These are phyloP conservation scores for Phycomyces blakesleeanus DNA, from an alignment of 192 early-diverging fungal genomes.

Conservation along the genomic window DNA sequence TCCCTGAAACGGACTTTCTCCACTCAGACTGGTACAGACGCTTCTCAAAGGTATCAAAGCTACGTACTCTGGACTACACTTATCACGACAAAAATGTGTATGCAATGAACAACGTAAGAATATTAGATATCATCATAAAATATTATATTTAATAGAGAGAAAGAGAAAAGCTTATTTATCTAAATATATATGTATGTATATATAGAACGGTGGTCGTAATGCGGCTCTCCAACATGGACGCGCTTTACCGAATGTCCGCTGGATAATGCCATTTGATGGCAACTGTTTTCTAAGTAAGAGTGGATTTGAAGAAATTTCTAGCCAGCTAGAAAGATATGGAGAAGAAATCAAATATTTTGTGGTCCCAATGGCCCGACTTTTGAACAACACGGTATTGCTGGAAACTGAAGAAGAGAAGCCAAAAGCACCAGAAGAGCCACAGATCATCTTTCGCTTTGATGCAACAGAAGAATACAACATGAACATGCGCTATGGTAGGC, in stretches of 20 bases:
- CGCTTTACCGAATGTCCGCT: conserved; percentile 40
- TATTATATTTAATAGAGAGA: too few relatives aligned
- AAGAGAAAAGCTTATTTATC: too few relatives aligned
- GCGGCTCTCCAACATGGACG: conserved; percentile 51
- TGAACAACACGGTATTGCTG: conserved; percentile 54
- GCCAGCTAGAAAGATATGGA: conserved; percentile 42
- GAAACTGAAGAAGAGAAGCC: conserved; percentile 47
- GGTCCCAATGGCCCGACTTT: conserved; percentile 57
- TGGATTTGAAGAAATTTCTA: conserved; percentile 50
- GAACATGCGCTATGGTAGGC: conserved; percentile 59
- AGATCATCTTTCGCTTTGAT: conserved; percentile 57
- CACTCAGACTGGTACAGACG: conserved; percentile 56
- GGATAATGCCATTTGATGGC: conserved; percentile 65
- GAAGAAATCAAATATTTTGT: conserved; percentile 53
- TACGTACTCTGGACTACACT: conserved; percentile 55
- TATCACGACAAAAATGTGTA: conserved; percentile 64
- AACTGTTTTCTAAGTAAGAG: conserved; percentile 56
- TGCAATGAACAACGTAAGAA: conserved; percentile 64
- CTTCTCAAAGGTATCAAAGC: conserved; percentile 54
- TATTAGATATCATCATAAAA: too few relatives aligned
- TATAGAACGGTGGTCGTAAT: conserved; percentile 60
- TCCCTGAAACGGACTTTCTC: conserved; percentile 58
- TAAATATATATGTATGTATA: too few relatives aligned
- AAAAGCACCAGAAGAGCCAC: conserved; percentile 57
- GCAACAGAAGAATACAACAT: conserved; percentile 53